A percentile compares a stretch with the other conserved stretches of the same genome.
Evolutionary conservation across 2,329 filamentous ascomycete species (phyloP).

Genomic region (Boeremia lycopersici): DNA sequence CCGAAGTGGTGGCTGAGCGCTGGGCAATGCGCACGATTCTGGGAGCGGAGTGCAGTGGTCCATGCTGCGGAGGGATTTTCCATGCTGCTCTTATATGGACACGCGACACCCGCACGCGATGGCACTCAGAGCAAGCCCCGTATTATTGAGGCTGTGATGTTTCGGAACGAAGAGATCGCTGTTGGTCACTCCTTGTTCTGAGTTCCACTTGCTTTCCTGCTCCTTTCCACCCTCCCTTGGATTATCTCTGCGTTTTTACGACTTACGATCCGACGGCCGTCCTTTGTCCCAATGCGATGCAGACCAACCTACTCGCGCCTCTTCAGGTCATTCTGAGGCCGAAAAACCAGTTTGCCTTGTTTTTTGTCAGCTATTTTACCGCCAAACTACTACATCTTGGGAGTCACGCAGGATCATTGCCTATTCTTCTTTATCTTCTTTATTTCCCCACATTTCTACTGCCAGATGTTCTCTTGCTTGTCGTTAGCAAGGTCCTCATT

Average conservation of each 20-base stretch:
- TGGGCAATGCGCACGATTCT: slow-evolving; percentile 1
- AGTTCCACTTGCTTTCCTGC: not conserved
- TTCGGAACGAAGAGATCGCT: slow-evolving; percentile 3
- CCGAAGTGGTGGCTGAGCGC: slow-evolving; percentile 1
- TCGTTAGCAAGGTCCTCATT: slow-evolving; percentile 21
- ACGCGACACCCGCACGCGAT: slow-evolving; percentile 13
- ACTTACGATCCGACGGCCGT: slow-evolving; percentile 15
- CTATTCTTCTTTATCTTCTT: slow-evolving; percentile 23
- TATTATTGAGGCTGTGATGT: slow-evolving; percentile 9
- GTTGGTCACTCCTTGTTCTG: slow-evolving; percentile 2
- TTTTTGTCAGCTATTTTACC: slow-evolving; percentile 23
- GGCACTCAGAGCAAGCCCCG: slow-evolving; percentile 6
- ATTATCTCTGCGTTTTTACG: slow-evolving; percentile 4
- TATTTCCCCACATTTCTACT: slow-evolving; percentile 25
- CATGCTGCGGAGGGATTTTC: slow-evolving; percentile 1
- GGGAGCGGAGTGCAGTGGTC: not conserved
- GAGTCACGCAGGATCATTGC: slow-evolving; percentile 21
- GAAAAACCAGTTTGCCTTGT: slow-evolving; percentile 22
- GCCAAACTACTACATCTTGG: slow-evolving; percentile 25
- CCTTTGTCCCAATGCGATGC: slow-evolving; percentile 15
- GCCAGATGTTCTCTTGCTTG: slow-evolving; percentile 21
- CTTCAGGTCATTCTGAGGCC: slow-evolving; percentile 20
- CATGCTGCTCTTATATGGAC: slow-evolving; percentile 4
- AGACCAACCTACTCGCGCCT: slow-evolving; percentile 23
- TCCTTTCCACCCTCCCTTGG: not conserved